These are phyloP conservation scores for Fusarium foetens DNA, from an alignment of 2,329 filamentous ascomycete genomes.

Conservation along the genomic window DNA sequence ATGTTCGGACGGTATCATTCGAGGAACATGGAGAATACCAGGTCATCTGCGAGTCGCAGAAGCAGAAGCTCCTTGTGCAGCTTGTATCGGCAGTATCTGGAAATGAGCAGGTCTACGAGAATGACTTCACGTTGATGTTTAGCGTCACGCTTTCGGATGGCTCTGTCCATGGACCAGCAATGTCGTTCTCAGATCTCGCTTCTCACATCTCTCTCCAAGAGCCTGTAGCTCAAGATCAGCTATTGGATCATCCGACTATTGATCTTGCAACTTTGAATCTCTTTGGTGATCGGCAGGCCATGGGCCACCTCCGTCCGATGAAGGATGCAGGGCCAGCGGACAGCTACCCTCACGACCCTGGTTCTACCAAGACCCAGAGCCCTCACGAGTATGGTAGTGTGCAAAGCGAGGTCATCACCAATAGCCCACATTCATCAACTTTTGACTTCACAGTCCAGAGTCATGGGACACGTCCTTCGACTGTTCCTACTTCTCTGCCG, in stretches of 20 bases:
- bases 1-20: accelerated
- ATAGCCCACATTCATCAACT: neutral
- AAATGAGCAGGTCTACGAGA: neutral
- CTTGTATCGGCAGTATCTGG: accelerated
- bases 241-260: accelerated
- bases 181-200: accelerated
- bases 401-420: accelerated
- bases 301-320: accelerated
- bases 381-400: no score
- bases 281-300: accelerated
- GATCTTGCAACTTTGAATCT: accelerated
- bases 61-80: accelerated
- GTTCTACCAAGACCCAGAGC: accelerated
- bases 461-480: neutral
- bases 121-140: neutral
- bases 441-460: neutral
- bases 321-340: accelerated
- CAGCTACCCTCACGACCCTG: neutral
- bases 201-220: neutral
- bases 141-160: accelerated
- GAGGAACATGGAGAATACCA: neutral
- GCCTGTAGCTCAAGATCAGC: accelerated
- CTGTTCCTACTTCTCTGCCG: neutral
- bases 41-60: neutral
- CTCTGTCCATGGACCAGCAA: accelerated